Base-by-base conservation (phyloP, 768 basidiomycete genomes). In the Panellus pusillus region DNA sequence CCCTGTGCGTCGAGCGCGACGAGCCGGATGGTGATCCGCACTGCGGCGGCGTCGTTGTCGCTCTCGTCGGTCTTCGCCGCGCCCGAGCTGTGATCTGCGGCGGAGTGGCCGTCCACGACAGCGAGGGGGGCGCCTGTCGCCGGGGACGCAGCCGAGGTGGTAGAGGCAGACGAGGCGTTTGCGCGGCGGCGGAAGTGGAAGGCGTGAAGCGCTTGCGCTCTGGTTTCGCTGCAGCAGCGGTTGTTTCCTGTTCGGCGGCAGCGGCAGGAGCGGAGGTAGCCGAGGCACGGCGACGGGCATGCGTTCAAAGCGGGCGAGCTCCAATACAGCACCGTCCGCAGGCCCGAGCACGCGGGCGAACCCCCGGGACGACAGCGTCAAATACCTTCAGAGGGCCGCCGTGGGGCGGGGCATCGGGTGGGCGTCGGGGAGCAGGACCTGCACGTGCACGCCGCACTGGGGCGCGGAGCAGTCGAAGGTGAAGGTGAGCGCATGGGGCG, bases 381-480 rank as follows among this genome's bases (percentile, higher is more conserved):
- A 83, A 89, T 9, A 90, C 78, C 0, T 81, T 74, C 31, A 84
- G 66, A 37, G 70, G 59, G 7, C 69, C 65, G 6, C 71, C 65
- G 19, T 74, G 66, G 6, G 68, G 55, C 0, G 72, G 72, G 1
- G 79, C 77, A 59, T 83, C 82, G 81, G 83, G 55, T 88, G 83
- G 28, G 79, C 75, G 24, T 85, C 79, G 5, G 86, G 79, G 0
- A 92, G 74, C 31, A 91, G 74, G 43, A 93, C 85, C 57, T 90
- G 80, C 17, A 97, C 81, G 35, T 85, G 83, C 54, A 97, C 84
- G 18, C 79, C 81, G 63, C 92, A 93, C 62, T 86, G 88, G 8
- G 93, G 87, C 0, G 93, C 85, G 54, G 93, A 91, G 58, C 90
- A 91, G 66, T 98, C 94, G 68, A 89, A 98, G 66, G 90, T 87